Evolutionary conservation across 306 rosid species (phyloP), one percentile per base, ranked within the genome.

Genomic region (Corylus avellana): DNA sequence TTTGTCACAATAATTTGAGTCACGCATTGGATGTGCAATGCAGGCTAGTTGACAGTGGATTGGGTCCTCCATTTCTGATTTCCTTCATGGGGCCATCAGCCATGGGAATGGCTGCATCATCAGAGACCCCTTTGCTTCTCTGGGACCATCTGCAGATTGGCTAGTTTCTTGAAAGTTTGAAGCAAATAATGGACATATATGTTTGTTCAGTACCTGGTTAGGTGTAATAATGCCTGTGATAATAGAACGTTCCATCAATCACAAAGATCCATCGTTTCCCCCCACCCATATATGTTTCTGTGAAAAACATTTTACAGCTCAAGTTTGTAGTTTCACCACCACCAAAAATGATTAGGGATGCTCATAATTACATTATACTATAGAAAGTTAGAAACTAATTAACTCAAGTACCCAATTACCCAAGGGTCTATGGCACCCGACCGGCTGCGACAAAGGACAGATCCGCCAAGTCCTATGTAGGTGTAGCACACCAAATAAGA

Each of bases 11-110:
- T 91, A 85, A 93, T 87, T 84, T 75, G 79, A 75, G 72, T 93
- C 97, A 93, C 96, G 96, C 87, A 84, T 78, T 79, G 83, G 96
- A 82, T 88, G 88, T 88, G 97, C 90, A 79, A 7, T 18, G 56
- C 73, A 83, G 79, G 85, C 83, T 75, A 79, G 61, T 82, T 77
- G 89, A 87, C 93, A 89, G 50, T 81, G 78, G 25, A 69, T 84
- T 53, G 86, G 93, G 93, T 80, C 77, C 82, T 83, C 71, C 61
- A 5, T 82, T 42, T 87, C 89, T 88, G 91, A 84, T 73, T 22
- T 76, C 75, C 22, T 71, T 75, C 44, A 4, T 39, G 82, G 89
- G 85, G 79, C 81, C 80, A 81, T 77, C 35, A 32, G 77, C 14
- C 61, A 58, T 7, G 9, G 37, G 9, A 22, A 4, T 64, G 35